Evolutionary conservation across 2,329 filamentous ascomycete species (phyloP).

Genomic region (Fusarium goolgardi): DNA sequence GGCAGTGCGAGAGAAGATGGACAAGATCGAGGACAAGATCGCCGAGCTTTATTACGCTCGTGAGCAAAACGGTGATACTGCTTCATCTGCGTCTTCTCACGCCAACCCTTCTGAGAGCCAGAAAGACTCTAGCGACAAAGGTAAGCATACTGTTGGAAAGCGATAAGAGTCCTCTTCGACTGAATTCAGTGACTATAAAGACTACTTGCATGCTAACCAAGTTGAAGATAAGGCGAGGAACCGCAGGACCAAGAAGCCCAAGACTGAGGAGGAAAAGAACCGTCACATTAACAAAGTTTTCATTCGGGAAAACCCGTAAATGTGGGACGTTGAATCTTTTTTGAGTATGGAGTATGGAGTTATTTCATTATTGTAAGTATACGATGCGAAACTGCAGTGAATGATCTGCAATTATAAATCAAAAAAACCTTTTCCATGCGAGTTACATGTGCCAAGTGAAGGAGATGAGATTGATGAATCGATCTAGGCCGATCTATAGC

Average conservation of each 20-base stretch:
- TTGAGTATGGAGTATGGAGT: not conserved
- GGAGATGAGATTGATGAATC: not conserved
- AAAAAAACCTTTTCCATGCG: not conserved
- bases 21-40: not conserved
- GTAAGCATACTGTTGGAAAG: not conserved
- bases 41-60: not conserved
- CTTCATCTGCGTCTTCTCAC: too few relatives aligned
- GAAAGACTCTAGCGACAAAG: rapidly evolving
- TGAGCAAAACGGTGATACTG: not conserved
- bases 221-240: not conserved
- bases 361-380: not conserved
- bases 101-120: not conserved
- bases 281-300: constrained; percentile 19
- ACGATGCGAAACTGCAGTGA: not conserved
- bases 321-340: not conserved
- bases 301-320: not conserved
- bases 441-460: too few relatives aligned
- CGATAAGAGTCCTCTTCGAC: not conserved
- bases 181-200: too few relatives aligned
- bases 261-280: constrained; percentile 15
- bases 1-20: not conserved
- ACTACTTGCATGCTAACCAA: rapidly evolving
- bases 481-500: not conserved
- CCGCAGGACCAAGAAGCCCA: not conserved
- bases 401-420: too few relatives aligned